Base-by-base conservation (phyloP, 768 basidiomycete genomes). In the Boletellus sp. region DNA sequence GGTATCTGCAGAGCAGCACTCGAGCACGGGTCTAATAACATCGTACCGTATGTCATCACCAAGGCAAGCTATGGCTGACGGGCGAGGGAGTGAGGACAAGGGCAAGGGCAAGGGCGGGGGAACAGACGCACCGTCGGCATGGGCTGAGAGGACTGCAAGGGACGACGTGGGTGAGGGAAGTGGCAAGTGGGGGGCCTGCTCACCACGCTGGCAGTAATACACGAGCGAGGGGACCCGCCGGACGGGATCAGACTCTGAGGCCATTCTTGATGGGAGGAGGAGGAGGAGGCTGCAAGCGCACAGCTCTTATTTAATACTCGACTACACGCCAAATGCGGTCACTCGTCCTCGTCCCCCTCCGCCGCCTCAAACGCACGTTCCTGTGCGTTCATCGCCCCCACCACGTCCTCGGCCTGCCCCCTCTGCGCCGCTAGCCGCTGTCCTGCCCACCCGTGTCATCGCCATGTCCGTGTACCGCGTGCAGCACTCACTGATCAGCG, bases 361-460 rank as follows among this genome's bases (percentile, higher is more conserved):
- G 10, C 41, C n/a, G 51, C 54, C 17, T 48, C 77, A 50, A 78
- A 78, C 34, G 74, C 74, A 50, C 72, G 71, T 61, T 84, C 83
- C 61, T 89, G 80, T 1, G 88, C 90, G 34, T 79, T 85, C 84
- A 93, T 90, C 28, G 89, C 88, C 28, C 87, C 90, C 19, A 90
- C 72, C 40, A 93, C 66, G 62, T 92, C 90, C 56, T 89, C 86
- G 3, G 84, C 80, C 40, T 85, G 75, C 3, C 88, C 87, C 55
- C 88, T 88, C 63, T 91, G 87, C 34, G 83, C 78, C 23, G 87
- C 82, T 41, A 93, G 76, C 44, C 90, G 74, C 73, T 86, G 87
- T 40, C 90, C 90, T 93, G 45, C 31, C 35, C 36, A 1, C 38
- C n/a, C 17, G 36, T 48, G 47, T 59, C 22, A 53, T 43, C 37